A percentile compares a stretch with the other conserved stretches of the same genome.
Evolutionary conservation across 78 protist genomes (phyloP).

Genomic region (Guillardia theta): DNA sequence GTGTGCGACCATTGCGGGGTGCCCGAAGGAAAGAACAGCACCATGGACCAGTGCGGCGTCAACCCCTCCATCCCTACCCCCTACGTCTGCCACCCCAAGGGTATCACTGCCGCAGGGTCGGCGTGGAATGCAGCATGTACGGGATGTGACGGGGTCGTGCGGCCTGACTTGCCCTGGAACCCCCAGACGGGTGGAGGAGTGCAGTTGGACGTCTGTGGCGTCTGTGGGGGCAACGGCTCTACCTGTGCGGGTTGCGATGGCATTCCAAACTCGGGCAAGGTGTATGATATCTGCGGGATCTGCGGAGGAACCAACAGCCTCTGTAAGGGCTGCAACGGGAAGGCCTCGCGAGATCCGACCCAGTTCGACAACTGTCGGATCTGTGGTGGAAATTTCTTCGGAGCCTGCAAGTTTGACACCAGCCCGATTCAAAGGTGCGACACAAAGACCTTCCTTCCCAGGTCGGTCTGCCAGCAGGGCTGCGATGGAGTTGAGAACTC

Average conservation of each 20-base stretch:
- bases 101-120: not conserved
- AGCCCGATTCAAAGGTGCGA: not conserved
- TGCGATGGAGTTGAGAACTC: not conserved
- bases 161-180: not conserved
- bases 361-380: constrained; percentile 47
- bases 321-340: constrained; percentile 4
- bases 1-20: not conserved
- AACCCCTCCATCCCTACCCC: not conserved
- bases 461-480: too few relatives aligned
- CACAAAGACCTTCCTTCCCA: not conserved
- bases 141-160: not conserved
- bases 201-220: not conserved
- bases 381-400: constrained; percentile 48
- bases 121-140: not conserved
- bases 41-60: not conserved
- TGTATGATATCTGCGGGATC: constrained; percentile 63
- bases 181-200: not conserved
- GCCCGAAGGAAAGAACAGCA: not conserved
- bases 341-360: too few relatives aligned
- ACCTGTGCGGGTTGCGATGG: constrained; percentile 76
- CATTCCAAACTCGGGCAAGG: constrained; percentile 39
- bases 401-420: too few relatives aligned
- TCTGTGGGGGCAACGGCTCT: not conserved
- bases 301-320: constrained; percentile 55
- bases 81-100: not conserved